These are phyloP conservation scores for Calycina herbarum DNA, from an alignment of 2,329 filamentous ascomycete species.

Conservation along the genomic window DNA sequence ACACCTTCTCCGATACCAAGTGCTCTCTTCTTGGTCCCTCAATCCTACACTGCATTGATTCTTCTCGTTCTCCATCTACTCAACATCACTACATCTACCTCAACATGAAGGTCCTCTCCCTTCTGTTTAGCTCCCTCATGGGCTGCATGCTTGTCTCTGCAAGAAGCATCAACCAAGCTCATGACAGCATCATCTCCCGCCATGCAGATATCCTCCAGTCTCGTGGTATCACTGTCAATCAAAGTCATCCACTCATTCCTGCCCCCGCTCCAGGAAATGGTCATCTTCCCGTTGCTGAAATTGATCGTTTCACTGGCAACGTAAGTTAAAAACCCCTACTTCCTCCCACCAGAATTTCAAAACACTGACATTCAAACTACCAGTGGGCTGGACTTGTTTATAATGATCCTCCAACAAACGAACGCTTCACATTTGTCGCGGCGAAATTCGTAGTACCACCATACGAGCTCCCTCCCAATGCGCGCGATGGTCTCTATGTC, in stretches of 20 bases:
- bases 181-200: background rate
- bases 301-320: background rate
- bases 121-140: background rate
- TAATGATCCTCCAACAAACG: background rate
- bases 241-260: background rate
- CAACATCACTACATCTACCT: background rate
- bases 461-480: background rate
- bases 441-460: background rate
- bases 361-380: background rate
- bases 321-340: background rate
- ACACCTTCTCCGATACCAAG: background rate
- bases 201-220: background rate
- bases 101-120: background rate
- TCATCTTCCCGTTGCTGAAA: background rate
- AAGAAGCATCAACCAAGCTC: background rate
- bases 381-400: background rate
- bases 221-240: background rate
- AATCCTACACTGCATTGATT: background rate
- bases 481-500: background rate
- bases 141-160: background rate
- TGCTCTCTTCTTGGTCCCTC: background rate
- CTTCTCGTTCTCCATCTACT: background rate
- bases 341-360: background rate
- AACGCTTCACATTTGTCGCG: background rate
- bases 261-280: background rate